Evolutionary conservation across 768 basidiomycete genomes (phyloP).

Genomic region (Trametes meyenii): DNA sequence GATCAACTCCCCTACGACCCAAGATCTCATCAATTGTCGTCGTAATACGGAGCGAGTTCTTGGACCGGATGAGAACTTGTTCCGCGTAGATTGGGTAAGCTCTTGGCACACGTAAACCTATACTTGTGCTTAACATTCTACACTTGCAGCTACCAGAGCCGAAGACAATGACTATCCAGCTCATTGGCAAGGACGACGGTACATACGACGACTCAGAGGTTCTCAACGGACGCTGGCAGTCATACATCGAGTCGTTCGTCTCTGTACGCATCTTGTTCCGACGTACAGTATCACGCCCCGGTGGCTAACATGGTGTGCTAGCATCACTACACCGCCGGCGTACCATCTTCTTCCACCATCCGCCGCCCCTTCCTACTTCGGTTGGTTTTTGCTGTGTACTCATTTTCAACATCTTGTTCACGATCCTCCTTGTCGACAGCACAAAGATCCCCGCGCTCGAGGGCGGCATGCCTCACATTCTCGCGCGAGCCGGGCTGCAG

Average conservation of each 20-base stretch:
- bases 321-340: constrained; percentile 60
- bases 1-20: constrained; percentile 58
- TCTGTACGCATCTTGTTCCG: constrained; percentile 35
- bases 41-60: constrained; percentile 68
- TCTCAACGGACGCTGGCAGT: constrained; percentile 76
- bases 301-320: constrained; percentile 30
- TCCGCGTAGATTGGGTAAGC: constrained; percentile 80
- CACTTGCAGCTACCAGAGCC: constrained; percentile 58
- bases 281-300: neutral
- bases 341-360: constrained; percentile 45
- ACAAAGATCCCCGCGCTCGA: constrained; percentile 44
- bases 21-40: constrained; percentile 71
- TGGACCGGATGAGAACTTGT: constrained; percentile 78
- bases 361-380: constrained; percentile 66
- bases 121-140: neutral
- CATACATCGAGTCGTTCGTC: constrained; percentile 79
- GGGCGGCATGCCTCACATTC: constrained; percentile 17
- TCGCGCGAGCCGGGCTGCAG: constrained; percentile 60
- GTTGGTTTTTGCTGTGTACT: constrained; percentile 39
- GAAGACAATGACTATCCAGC: constrained; percentile 70
- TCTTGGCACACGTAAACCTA: neutral
- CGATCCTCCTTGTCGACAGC: neutral
- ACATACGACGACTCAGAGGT: constrained; percentile 77
- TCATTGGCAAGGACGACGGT: constrained; percentile 80
- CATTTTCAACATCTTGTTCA: neutral